phyloP scores from a whole-genome alignment of 2,329 filamentous ascomycete genomes.

The Xylariaceae sp. region DNA sequence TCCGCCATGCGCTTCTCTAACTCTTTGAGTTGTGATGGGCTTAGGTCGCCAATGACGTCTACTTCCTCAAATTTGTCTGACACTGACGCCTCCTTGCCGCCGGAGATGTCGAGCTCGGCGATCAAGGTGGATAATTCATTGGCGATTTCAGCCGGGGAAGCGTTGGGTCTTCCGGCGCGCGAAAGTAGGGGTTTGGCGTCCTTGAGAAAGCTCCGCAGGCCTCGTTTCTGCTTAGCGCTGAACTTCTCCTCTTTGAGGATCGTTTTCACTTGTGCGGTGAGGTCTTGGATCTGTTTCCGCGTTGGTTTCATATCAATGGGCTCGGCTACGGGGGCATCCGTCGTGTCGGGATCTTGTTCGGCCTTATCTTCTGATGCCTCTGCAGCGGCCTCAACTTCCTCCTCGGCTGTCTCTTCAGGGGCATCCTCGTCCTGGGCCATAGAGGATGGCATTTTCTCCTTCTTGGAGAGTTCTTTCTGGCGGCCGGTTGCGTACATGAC shows the following conservation, averaged over 20 bases:
- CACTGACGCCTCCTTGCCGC: constrained; percentile 14
- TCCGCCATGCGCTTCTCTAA: constrained; percentile 54
- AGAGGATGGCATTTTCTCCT: neutral
- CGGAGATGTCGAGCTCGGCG: constrained; percentile 39
- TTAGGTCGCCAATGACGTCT: constrained; percentile 38
- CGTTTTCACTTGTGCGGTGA: constrained; percentile 56
- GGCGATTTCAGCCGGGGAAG: constrained; percentile 43
- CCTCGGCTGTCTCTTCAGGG: constrained; percentile 20
- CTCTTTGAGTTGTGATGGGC: constrained; percentile 48
- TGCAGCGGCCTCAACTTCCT: constrained; percentile 23
- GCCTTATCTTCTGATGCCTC: constrained; percentile 19
- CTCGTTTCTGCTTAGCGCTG: constrained; percentile 69
- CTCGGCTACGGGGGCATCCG: constrained; percentile 25
- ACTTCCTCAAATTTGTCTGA: neutral
- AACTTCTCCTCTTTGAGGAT: constrained; percentile 55
- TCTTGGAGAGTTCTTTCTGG: constrained; percentile 48
- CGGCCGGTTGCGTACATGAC: constrained; percentile 85
- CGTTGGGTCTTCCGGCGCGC: constrained; percentile 38
- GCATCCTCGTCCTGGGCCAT: constrained; percentile 16
- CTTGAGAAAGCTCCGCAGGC: constrained; percentile 68
- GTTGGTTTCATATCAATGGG: constrained; percentile 28
- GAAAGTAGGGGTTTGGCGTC: constrained; percentile 61
- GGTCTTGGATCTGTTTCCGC: constrained; percentile 41
- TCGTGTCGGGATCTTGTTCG: constrained; percentile 37
- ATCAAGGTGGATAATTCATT: constrained; percentile 52